Percentiles rank a stretch among this genome's conserved stretches.
Conservation (phyloP, 176 grass and related monocot genomes). For the Tuctoria greenei region DNA sequence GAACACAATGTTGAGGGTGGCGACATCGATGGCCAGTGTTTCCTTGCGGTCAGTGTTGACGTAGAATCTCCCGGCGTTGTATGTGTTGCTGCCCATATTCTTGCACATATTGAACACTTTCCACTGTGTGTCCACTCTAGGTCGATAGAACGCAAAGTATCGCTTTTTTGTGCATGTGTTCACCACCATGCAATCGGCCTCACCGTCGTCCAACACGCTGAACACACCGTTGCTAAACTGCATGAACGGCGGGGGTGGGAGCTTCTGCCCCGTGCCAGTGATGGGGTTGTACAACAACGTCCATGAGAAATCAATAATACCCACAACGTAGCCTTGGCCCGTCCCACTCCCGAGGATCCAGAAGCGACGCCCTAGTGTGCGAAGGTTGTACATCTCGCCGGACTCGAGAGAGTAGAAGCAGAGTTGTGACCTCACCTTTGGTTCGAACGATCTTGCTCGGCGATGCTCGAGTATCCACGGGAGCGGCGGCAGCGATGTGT, state of each 20-base stretch:
- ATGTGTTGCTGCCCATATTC: neutral
- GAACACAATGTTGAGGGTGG: neutral
- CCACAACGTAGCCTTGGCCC: neutral
- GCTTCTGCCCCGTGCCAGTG: neutral
- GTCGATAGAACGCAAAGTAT: neutral
- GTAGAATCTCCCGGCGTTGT: neutral
- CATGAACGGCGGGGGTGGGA: neutral
- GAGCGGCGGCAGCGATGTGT: slow-evolving; percentile 30
- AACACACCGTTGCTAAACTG: neutral
- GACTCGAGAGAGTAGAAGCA: slow-evolving; percentile 27
- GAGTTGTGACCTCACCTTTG: neutral
- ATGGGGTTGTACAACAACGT: slow-evolving; percentile 15
- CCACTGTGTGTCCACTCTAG: neutral
- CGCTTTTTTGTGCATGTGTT: neutral
- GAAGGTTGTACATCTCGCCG: neutral
- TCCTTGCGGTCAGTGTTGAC: neutral
- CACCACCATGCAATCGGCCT: neutral
- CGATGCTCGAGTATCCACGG: slow-evolving; percentile 30
- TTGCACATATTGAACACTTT: neutral
- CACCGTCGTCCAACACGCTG: neutral
- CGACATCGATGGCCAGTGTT: neutral
- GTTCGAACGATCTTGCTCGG: neutral
- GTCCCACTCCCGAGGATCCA: neutral
- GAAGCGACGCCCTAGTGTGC: neutral
- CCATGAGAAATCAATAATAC: slow-evolving; percentile 1